Percentiles rank a stretch among this genome's conserved stretches.
phyloP scores from a whole-genome alignment of 257 asterid species.

The Ophiorrhiza pumila region DNA sequence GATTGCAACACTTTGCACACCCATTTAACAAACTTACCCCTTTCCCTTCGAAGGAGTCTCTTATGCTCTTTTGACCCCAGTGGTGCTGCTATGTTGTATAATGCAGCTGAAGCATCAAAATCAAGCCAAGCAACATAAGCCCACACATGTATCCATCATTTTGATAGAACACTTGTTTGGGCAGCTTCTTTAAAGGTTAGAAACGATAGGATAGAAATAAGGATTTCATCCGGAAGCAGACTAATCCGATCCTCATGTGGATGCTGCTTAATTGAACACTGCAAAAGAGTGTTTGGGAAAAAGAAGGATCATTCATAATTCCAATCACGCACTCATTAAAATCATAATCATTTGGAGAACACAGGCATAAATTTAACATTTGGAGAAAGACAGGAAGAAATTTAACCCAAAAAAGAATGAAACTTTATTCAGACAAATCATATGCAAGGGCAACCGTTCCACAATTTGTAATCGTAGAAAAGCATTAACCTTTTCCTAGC shows the following conservation, averaged over 20 bases:
- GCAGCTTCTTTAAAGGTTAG: slow-evolving; percentile 11
- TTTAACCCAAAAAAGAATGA: no score
- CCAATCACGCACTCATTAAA: no score
- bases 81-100: background rate
- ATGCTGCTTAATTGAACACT: background rate
- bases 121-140: no score
- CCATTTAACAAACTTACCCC: background rate
- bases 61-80: no score
- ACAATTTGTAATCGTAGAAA: no score
- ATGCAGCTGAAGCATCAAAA: slow-evolving; percentile 5
- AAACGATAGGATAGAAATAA: slow-evolving; percentile 2
- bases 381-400: no score
- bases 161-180: slow-evolving; percentile 9
- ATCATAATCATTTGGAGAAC: no score
- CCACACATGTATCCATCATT: slow-evolving; percentile 1
- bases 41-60: background rate
- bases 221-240: slow-evolving; percentile 11
- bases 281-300: background rate
- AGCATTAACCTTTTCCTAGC: no score
- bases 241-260: background rate
- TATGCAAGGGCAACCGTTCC: no score
- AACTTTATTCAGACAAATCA: no score
- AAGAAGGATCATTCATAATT: background rate
- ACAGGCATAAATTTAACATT: no score
- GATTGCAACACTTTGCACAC: background rate